Percentiles rank a stretch among this genome's conserved stretches.
Conservation (phyloP, 2,329 filamentous ascomycete genomes). For the Cladosporium phlei region DNA sequence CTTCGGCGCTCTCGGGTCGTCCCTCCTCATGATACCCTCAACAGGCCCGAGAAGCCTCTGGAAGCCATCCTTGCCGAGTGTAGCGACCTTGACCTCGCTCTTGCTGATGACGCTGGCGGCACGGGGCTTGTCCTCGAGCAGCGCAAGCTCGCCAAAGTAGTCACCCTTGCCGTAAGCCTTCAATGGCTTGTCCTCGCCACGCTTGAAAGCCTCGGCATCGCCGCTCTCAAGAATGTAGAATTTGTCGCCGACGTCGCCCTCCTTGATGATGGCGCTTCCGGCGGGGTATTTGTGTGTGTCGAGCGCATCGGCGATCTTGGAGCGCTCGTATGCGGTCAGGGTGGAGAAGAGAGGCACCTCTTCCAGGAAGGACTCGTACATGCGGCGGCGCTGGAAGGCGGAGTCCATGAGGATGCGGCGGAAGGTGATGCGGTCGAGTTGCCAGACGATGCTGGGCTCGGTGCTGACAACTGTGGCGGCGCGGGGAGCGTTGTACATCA, state of each 20-base stretch:
- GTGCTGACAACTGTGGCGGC: slow-evolving; percentile 88
- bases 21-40: slow-evolving; percentile 88
- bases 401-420: slow-evolving; percentile 97
- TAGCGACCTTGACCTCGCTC: slow-evolving; percentile 88
- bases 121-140: slow-evolving; percentile 88
- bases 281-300: slow-evolving; percentile 82
- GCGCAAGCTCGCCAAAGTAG: slow-evolving; percentile 92
- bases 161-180: slow-evolving; percentile 85
- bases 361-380: slow-evolving; percentile 96
- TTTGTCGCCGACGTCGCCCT: slow-evolving; percentile 85
- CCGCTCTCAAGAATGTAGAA: slow-evolving; percentile 90
- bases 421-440: slow-evolving; percentile 91
- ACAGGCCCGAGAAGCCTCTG: slow-evolving; percentile 88
- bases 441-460: slow-evolving; percentile 83
- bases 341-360: slow-evolving; percentile 81
- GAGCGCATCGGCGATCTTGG: slow-evolving; percentile 94
- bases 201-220: slow-evolving; percentile 80
- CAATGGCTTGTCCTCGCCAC: slow-evolving; percentile 64
- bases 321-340: slow-evolving; percentile 86
- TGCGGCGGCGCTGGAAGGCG: slow-evolving; percentile 87
- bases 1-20: slow-evolving; percentile 42
- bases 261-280: slow-evolving; percentile 78
- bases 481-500: slow-evolving; percentile 98
- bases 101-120: slow-evolving; percentile 81
- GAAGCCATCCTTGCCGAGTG: slow-evolving; percentile 88